Base-by-base conservation (phyloP, 225 moss, liverwort and hornwort species). In the Pseudisothecium myosuroides region DNA sequence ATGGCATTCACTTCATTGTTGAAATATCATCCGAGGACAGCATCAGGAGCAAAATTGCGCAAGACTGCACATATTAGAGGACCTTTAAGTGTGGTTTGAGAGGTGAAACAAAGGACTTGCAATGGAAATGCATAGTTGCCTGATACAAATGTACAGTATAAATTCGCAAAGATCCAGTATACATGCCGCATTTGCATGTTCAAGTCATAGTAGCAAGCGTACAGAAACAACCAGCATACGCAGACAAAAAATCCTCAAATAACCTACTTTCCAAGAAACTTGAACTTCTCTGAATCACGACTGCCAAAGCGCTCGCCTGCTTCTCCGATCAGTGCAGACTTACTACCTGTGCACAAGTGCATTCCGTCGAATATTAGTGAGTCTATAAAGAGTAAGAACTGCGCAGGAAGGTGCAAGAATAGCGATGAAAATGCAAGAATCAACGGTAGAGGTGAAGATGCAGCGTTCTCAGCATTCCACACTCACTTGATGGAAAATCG, bases 221-320 rank as follows among this genome's bases (percentile, higher is more conserved):
- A 67, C 36, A 88, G 83, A 83, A 54, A 36, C 54, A 80, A 55
- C 29, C 61, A 76, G 56, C 71, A 58, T 39, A 37, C 10, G 62
- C 29, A 55, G 17, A 77, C 56, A 75, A 41, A 36, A 64, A 85
- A 69, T 76, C 43, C 66, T 66, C 45, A 67, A 84, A 49, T n/a
- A 67, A 88, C 94, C 37, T 95, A 99, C 99, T 96, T 99, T 87
- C 96, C 96, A 91, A 99, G 92, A 92, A 99, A 99, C 94, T 94
- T 96, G 88, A 99, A 99, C 87, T 95, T 99, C 84, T 96, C 95
- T 47, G 95, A 91, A 85, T 93, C 89, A 73, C 99, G 97, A 60
- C 93, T 95, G 90, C 92, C 90, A 90, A 99, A 97, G 55, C 99
- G 96, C 65, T 97, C 96, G 81, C 92, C 95, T 82, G 93, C 90